Conservation (phyloP, 176 grass and related monocot species). For the Dactylis glomerata region DNA sequence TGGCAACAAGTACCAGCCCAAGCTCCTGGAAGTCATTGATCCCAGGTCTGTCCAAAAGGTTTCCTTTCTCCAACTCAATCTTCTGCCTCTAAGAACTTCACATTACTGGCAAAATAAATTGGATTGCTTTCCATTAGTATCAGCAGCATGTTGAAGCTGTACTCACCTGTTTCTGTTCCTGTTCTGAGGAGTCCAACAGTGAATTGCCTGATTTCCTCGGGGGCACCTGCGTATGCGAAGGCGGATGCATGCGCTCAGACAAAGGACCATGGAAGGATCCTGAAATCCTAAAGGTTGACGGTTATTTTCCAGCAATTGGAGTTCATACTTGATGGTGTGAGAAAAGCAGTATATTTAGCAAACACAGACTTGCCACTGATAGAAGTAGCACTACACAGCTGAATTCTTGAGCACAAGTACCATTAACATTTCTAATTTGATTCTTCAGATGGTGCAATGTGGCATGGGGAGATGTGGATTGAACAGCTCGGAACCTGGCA, state of each 20-base stretch:
- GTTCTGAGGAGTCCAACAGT: slow-evolving; percentile 18
- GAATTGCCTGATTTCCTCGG: slow-evolving; percentile 92
- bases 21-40: slow-evolving; percentile 93
- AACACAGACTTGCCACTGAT: background rate
- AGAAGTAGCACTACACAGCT: background rate
- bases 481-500: slow-evolving; percentile 31
- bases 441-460: slow-evolving; percentile 81
- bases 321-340: background rate
- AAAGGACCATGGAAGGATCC: slow-evolving; percentile 98
- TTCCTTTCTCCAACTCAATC: background rate
- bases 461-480: slow-evolving; percentile 69
- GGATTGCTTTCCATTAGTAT: background rate
- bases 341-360: background rate
- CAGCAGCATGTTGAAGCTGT: background rate
- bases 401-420: background rate
- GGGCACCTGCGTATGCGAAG: slow-evolving; percentile 91
- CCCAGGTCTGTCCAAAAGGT: slow-evolving; percentile 46
- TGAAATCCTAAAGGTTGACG: slow-evolving; percentile 84
- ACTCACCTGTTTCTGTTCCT: slow-evolving; percentile 18
- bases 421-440: background rate
- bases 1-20: slow-evolving; percentile 93
- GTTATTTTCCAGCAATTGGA: background rate
- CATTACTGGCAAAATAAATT: slow-evolving; percentile 2
- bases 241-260: slow-evolving; percentile 84
- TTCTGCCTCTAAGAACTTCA: background rate